These are phyloP conservation scores for Benincasa hispida DNA, from an alignment of 306 rosid genomes.

Conservation along the genomic window DNA sequence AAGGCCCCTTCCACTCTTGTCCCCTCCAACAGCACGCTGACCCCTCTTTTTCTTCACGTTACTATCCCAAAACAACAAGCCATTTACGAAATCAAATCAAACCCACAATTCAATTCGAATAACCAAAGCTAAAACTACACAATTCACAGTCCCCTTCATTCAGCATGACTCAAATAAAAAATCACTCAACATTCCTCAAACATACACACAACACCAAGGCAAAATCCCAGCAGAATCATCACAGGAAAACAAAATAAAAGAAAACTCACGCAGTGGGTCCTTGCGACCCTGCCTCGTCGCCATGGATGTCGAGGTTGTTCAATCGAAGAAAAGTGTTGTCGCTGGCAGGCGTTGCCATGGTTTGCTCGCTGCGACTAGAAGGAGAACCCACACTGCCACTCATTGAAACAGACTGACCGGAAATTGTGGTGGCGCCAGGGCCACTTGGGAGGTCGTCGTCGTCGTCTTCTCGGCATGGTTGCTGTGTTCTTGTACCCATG, in stretches of 20 bases:
- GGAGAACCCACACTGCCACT: constrained; percentile 88
- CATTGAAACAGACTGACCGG: constrained; percentile 74
- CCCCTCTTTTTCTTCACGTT: constrained; percentile 95
- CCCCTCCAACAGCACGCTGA: constrained; percentile 85
- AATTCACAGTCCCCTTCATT: background rate
- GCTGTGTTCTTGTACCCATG: constrained; percentile 67
- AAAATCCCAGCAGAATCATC: background rate
- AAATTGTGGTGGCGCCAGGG: constrained; percentile 31
- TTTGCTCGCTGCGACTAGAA: constrained; percentile 88
- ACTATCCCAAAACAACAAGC: constrained; percentile 19
- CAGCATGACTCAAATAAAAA: background rate
- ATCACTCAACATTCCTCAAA: background rate
- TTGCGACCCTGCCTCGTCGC: constrained; percentile 79
- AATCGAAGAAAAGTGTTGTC: constrained; percentile 47
- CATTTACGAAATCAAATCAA: constrained; percentile 8
- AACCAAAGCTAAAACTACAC: background rate
- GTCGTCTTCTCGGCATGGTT: constrained; percentile 41
- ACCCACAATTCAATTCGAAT: background rate
- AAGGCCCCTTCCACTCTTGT: constrained; percentile 95
- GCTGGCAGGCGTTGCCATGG: constrained; percentile 70
- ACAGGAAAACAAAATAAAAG: background rate
- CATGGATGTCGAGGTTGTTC: constrained; percentile 59
- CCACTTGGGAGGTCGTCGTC: constrained; percentile 44
- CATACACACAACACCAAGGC: background rate
- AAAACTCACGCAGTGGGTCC: constrained; percentile 56